Evolutionary conservation across 169 alveolate species (phyloP), one percentile per base, ranked within the genome.

Genomic region (Plasmodium adleri): DNA sequence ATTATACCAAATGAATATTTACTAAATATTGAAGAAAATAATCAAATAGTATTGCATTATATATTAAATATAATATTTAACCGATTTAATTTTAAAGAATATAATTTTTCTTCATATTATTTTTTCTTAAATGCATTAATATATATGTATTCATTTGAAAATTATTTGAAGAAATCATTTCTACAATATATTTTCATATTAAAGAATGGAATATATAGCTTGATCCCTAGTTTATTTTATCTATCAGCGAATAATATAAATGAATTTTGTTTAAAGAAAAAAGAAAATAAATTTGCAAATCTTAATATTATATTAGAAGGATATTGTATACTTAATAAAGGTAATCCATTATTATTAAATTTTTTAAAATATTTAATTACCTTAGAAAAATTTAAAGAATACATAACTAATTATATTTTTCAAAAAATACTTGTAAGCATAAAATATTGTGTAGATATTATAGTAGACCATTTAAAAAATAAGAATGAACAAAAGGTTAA

Each of bases 71-170:
- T 83, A 24, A 15, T 83, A 56, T 83, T 83, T 68, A 83, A 56
- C 56, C 56, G 91, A 68, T 83, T 83, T 60, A 83, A 83, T 60
- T 83, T 83, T 83, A 83, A 83, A 32, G 91, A 83, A 32, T 83
- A 83, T 58, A 83, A 83, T 63, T 68, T 83, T 60, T 52, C 83
- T n/a, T 83, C 85, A 2, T 83, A 47, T n/a, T 68, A 68, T 67
- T 83, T 83, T 54, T 83, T 83, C 63, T 72, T 83, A 13, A 67
- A 83, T 68, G 12, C 91, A 24, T 63, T 83, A 68, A 26, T 83
- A 10, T 83, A 83, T 28, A 26, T 83, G 3, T 83, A 83, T 28
- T 17, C 91, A 24, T 72, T 83, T 15, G 91, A 83, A 28, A 28
- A 52, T 50, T 83, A 22, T 60, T 68, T 43, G 12, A 83, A 83